Conservation (phyloP, 352 stramenopile genomes). For the Phytopythium ostracodes region DNA sequence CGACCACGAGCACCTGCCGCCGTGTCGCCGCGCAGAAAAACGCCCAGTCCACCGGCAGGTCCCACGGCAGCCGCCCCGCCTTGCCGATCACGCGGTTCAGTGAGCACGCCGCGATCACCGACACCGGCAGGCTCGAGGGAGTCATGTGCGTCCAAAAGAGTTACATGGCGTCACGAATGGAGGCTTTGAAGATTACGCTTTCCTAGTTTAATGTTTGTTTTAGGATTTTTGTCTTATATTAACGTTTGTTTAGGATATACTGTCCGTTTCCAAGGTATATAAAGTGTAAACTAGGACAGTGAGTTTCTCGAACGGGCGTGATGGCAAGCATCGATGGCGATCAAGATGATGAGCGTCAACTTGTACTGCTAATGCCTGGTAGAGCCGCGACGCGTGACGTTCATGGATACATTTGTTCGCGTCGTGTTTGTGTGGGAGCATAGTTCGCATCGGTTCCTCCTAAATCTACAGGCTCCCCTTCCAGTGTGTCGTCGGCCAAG, state of each 20-base stretch:
- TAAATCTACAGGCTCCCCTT: constrained; percentile 2
- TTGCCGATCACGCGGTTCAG: constrained; percentile 65
- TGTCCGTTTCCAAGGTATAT: too few relatives aligned
- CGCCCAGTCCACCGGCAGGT: constrained; percentile 57
- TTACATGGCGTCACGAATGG: too few relatives aligned
- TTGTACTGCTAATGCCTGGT: too few relatives aligned
- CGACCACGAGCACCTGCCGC: constrained; percentile 58
- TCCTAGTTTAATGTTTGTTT: not conserved
- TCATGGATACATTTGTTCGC: not conserved
- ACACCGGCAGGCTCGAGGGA: constrained; percentile 27
- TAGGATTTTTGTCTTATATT: too few relatives aligned
- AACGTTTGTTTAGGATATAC: too few relatives aligned
- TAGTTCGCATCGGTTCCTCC: not conserved
- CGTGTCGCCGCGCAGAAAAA: constrained; percentile 59
- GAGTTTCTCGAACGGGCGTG: too few relatives aligned
- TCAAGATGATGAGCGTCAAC: too few relatives aligned
- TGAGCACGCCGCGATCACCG: constrained; percentile 66
- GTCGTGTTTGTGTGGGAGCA: too few relatives aligned
- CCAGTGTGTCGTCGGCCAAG: not conserved
- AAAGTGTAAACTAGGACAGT: not conserved
- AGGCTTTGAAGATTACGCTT: not conserved
- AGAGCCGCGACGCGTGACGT: too few relatives aligned
- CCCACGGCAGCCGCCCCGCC: constrained; percentile 51
- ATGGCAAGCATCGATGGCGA: too few relatives aligned
- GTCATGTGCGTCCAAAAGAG: not conserved